A percentile compares a stretch with the other conserved stretches of the same genome.
These are phyloP conservation scores for Coemansia sp. DNA, from an alignment of 192 early-diverging fungal genomes.

Conservation along the genomic window DNA sequence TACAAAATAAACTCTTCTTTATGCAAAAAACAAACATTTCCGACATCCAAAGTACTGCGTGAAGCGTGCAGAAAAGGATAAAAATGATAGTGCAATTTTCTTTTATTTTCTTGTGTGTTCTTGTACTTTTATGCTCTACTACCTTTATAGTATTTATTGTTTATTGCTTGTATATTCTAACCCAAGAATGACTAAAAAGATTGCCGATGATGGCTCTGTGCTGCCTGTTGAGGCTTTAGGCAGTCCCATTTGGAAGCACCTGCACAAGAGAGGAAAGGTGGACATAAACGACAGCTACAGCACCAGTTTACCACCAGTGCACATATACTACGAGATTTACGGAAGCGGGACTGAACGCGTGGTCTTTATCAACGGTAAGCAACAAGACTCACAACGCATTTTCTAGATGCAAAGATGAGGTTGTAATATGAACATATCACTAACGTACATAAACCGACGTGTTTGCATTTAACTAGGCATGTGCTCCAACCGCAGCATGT, in stretches of 20 bases:
- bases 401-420: too few species aligned
- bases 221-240: slow-evolving; percentile 38
- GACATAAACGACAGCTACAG: slow-evolving; percentile 14
- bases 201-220: neutral
- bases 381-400: neutral
- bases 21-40: neutral
- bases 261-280: slow-evolving; percentile 37
- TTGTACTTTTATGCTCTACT: neutral
- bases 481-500: slow-evolving; percentile 48
- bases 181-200: neutral
- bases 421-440: too few species aligned
- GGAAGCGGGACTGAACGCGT: slow-evolving; percentile 24
- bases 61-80: too few species aligned
- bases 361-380: slow-evolving; percentile 44
- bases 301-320: neutral
- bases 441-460: too few species aligned
- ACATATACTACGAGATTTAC: slow-evolving; percentile 50
- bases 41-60: neutral
- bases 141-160: neutral
- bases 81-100: too few species aligned
- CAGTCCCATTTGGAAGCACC: slow-evolving; percentile 40
- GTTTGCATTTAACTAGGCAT: slow-evolving; percentile 16
- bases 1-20: too few species aligned
- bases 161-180: neutral
- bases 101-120: neutral